These are phyloP conservation scores for Hymenoscyphus albidus DNA, from an alignment of 2,329 filamentous ascomycete genomes.

Conservation along the genomic window DNA sequence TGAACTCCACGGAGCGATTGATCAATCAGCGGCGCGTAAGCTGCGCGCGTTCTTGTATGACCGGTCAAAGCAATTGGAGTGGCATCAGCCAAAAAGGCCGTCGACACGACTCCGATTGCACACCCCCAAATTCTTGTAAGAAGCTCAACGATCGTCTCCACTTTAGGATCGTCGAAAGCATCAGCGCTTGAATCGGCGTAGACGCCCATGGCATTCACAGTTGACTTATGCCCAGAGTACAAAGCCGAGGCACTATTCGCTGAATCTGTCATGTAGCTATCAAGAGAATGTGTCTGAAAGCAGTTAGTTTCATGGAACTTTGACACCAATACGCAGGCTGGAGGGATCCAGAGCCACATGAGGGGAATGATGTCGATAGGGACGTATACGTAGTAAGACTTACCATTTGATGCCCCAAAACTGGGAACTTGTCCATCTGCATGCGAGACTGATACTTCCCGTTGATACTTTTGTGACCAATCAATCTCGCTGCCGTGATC, in stretches of 20 bases:
- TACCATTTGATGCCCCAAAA: slow-evolving; percentile 80
- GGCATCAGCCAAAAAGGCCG: slow-evolving; percentile 77
- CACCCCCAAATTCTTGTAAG: slow-evolving; percentile 66
- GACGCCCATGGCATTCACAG: slow-evolving; percentile 74
- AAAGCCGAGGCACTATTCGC: slow-evolving; percentile 81
- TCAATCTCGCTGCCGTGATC: slow-evolving; percentile 75
- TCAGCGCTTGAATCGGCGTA: slow-evolving; percentile 74
- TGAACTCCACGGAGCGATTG: slow-evolving; percentile 70
- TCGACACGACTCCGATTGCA: slow-evolving; percentile 64
- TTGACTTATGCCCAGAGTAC: slow-evolving; percentile 80
- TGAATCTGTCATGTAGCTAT: slow-evolving; percentile 81
- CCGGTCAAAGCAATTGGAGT: slow-evolving; percentile 72
- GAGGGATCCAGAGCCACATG: not conserved
- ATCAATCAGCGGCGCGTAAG: slow-evolving; percentile 71
- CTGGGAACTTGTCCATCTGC: slow-evolving; percentile 77
- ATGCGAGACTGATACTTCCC: slow-evolving; percentile 75
- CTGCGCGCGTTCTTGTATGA: slow-evolving; percentile 66
- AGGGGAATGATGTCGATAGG: not conserved
- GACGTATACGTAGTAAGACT: not conserved
- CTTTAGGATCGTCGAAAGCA: slow-evolving; percentile 77
- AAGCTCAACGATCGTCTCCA: slow-evolving; percentile 78
- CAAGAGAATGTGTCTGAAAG: slow-evolving; percentile 68
- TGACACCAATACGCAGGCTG: too few relatives aligned
- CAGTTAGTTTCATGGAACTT: slow-evolving; percentile 8
- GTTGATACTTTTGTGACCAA: slow-evolving; percentile 79